These are phyloP conservation scores for Funneliformis caledonium DNA, from an alignment of 371 early-diverging fungal species.

Conservation along the genomic window DNA sequence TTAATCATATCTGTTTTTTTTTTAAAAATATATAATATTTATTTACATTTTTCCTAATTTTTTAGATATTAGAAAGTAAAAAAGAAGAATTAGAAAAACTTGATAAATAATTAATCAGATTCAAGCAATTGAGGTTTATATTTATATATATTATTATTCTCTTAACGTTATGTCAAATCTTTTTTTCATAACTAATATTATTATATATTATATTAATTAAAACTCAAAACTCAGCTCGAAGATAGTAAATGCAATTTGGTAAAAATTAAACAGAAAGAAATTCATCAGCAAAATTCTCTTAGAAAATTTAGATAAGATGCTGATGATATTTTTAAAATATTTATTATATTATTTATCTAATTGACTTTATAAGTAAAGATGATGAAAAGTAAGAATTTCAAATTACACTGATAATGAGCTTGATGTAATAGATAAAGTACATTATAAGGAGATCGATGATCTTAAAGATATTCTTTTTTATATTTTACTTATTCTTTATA, in stretches of 20 bases:
- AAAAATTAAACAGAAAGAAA: conserved; percentile 58
- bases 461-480: too few species aligned
- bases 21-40: not conserved
- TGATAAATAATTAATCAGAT: conserved; percentile 68
- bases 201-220: conserved; percentile 49
- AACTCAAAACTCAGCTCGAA: conserved; percentile 67
- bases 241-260: conserved; percentile 55
- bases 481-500: too few species aligned
- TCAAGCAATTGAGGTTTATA: conserved; percentile 61
- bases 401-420: conserved; percentile 64
- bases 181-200: not conserved
- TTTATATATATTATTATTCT: not conserved
- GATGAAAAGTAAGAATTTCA: conserved; percentile 52
- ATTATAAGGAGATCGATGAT: conserved; percentile 55
- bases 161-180: not conserved
- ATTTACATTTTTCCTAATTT: conserved; percentile 17
- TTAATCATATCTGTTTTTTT: not conserved
- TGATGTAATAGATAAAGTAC: conserved; percentile 56
- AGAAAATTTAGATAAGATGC: conserved; percentile 57
- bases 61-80: conserved; percentile 71
- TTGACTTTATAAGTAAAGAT: not conserved
- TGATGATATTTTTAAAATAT: conserved; percentile 10
- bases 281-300: conserved; percentile 59
- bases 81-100: conserved; percentile 66
- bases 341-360: not conserved